Evolutionary conservation across 306 rosid genomes (phyloP).

Genomic region (Cicer cuneatum): DNA sequence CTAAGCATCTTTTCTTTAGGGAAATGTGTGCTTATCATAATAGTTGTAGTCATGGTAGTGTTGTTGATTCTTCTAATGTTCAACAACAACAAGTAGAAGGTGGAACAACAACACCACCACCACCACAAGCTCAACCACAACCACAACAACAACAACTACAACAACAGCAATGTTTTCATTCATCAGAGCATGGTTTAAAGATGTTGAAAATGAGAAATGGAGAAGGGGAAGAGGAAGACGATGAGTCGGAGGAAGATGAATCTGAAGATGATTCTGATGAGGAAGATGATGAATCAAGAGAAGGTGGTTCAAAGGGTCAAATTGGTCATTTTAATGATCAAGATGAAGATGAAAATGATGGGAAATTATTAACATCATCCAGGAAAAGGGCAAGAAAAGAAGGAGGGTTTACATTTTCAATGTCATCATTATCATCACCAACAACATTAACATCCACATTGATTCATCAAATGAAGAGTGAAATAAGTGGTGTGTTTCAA

Average conservation of each 20-base stretch:
- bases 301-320: conserved; percentile 52
- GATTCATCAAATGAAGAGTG: conserved; percentile 58
- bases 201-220: conserved; percentile 52
- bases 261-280: conserved; percentile 62
- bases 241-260: conserved; percentile 52
- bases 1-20: conserved; percentile 89
- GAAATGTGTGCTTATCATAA: conserved; percentile 99
- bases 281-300: conserved; percentile 63
- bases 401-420: neutral
- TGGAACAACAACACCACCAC: conserved; percentile 54
- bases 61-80: neutral
- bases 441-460: conserved; percentile 32
- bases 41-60: conserved; percentile 68
- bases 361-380: conserved; percentile 32
- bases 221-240: conserved; percentile 54
- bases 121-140: conserved; percentile 28
- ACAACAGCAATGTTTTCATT: conserved; percentile 63
- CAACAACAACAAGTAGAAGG: conserved; percentile 57
- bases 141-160: conserved; percentile 44
- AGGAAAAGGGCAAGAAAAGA: conserved; percentile 54
- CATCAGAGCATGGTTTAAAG: conserved; percentile 54
- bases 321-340: conserved; percentile 4
- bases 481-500: conserved; percentile 60
- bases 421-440: conserved; percentile 33
- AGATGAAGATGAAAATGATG: conserved; percentile 49